Evolutionary conservation across 495 filamentous ascomycete genomes (phyloP), one percentile per base, ranked within the genome.

Genomic region (Annulohypoxylon bovei): DNA sequence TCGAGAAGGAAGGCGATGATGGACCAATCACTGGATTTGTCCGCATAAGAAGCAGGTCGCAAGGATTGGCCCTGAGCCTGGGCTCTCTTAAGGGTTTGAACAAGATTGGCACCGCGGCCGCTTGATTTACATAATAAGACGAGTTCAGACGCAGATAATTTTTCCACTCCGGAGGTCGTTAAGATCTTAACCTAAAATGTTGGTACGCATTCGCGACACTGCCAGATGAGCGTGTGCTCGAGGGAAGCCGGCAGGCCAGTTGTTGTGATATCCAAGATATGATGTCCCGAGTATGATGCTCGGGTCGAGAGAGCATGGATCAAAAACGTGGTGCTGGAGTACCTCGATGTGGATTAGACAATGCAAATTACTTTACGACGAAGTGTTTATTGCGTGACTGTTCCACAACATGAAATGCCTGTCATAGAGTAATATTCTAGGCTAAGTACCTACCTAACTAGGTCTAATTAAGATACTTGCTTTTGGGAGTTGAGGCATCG

Each of bases 1-100:
- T 99, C 73, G 96, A 99, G 77, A 95, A 97, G 82, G 93, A 98
- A 79, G 94, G 93, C 54, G 94, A 97, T 9, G 90, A 97, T 76
- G 95, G 96, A 27, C 94, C 94, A 5, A 91, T 99, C 67, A 98
- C 95, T 27, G 96, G 96, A n/a, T 99, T 99, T 78, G 93, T 99
- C 57, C 91, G 96, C 73, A 99, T 99, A 86, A 89, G 96, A 81
- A 97, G 94, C 85, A 91, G 96, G 73, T 97, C 93, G 4, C 96
- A 99, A 83, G 96, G 95, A 53, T 85, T 99, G 62, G 96, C 96
- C 3, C 83, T 99, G 65, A 97, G 94, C 79, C 83, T 99, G 62
- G 96, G 96, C 16, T 95, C 92, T 40, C 85, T 99, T 74, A 99
- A 99, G 82, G 96, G 96, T 3, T 83, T 99, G 69, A 95, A 95